A percentile compares a stretch with the other conserved stretches of the same genome.
These are phyloP conservation scores for Aspergillus piperis DNA, from an alignment of 2,329 filamentous ascomycete species.

Conservation along the genomic window DNA sequence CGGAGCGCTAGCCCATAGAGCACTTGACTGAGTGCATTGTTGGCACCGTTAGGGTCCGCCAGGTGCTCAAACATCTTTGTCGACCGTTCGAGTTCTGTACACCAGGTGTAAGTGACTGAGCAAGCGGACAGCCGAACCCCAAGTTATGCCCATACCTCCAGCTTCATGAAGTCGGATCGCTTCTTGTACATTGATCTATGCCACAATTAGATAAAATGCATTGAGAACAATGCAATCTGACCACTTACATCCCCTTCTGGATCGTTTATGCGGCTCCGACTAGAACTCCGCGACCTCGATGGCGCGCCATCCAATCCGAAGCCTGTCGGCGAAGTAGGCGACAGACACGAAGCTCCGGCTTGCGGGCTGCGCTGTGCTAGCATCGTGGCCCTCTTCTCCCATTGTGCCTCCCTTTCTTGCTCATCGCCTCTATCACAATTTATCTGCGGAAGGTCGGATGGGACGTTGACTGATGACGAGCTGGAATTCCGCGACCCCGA, in stretches of 20 bases:
- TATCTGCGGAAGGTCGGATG: conserved; percentile 77
- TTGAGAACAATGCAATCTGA: not conserved
- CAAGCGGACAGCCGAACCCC: not conserved
- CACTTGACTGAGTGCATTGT: conserved; percentile 93
- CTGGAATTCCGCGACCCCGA: conserved; percentile 30
- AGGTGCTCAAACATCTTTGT: conserved; percentile 83
- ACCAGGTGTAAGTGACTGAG: conserved; percentile 7
- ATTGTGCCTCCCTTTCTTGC: conserved; percentile 68
- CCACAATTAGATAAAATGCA: conserved; percentile 4
- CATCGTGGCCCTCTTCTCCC: conserved; percentile 93
- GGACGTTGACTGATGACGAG: conserved; percentile 66
- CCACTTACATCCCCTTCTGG: conserved; percentile 39
- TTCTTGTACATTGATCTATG: conserved; percentile 73
- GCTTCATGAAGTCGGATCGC: conserved; percentile 92
- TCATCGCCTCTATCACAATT: conserved; percentile 50
- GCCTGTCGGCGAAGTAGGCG: conserved; percentile 20
- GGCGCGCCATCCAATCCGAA: conserved; percentile 12
- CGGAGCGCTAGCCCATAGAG: conserved; percentile 89
- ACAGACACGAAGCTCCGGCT: conserved; percentile 41
- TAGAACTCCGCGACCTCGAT: conserved; percentile 35
- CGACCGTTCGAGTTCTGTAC: conserved; percentile 67
- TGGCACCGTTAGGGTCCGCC: conserved; percentile 79
- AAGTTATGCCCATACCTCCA: conserved; percentile 54
- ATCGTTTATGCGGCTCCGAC: conserved; percentile 33
- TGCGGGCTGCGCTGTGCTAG: conserved; percentile 64